Base-by-base conservation (phyloP, 331 rosid species). In the Acacia concinna region DNA sequence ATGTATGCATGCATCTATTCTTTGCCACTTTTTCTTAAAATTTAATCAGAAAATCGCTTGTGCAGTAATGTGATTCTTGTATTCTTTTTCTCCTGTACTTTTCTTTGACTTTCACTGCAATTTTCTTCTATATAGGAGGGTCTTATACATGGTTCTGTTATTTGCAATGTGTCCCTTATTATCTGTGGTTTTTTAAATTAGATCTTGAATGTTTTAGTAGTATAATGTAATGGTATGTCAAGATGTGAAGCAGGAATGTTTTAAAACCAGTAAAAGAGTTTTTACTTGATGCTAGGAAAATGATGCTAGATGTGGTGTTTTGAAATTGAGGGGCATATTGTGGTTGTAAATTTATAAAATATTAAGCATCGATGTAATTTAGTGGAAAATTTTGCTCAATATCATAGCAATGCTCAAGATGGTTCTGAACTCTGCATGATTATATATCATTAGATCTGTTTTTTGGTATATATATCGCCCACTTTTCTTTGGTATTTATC, bases 1-100 rank as follows among this genome's bases (percentile, higher is more conserved):
- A 85, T 93, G 97, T 95, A 91, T 18, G 28, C 27, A 9, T 70
- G 94, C 81, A 72, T 71, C 60, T 25, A 20, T 72, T 25, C 17
- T 56, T 25, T 17, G n/a, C 51, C 31, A 35, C 32, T 73, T 73
- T 21, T 30, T 83, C 43, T 27, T 12, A 15, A 2, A 47, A 23
- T 46, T 34, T 54, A 63, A 80, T 64, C 44, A 41, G 40, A 62
- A 52, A 62, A 31, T 73, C 25, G 10, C 63, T n/a, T 66, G 47
- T 59, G 13, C 59, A 30, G 34, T 57, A 59, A 71, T 49, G 7
- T 37, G 5, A 68, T 68, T 13, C 37, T 23, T 41, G 3, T 68
- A 23, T 8, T 25, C 8, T 1, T 17, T 1, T 9, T 30, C n/a
- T 18, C 0, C 28, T 15, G 1, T 18, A 32, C 31, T 32, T 71